A percentile compares a stretch with the other conserved stretches of the same genome.
Conservation (phyloP, 805 yeast species). For the Starmera amethionina region DNA sequence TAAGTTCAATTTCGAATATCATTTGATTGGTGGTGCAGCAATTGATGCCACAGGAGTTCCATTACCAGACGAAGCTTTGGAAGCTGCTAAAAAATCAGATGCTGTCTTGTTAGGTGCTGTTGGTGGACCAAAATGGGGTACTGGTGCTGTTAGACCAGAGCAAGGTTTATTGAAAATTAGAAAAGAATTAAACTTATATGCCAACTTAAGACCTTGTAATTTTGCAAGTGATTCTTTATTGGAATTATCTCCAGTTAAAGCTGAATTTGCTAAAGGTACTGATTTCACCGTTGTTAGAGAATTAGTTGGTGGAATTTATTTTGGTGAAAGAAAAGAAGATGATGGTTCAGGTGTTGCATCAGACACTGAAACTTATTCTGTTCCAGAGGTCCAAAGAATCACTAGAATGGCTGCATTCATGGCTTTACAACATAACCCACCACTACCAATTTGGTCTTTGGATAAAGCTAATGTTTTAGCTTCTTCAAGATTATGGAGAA, state of each 20-base stretch:
- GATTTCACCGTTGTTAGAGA: slow-evolving; percentile 92
- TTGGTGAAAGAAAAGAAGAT: slow-evolving; percentile 92
- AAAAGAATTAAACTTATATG: slow-evolving; percentile 88
- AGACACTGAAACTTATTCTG: slow-evolving; percentile 90
- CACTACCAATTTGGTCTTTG: slow-evolving; percentile 89
- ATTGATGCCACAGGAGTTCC: slow-evolving; percentile 95
- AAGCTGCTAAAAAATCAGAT: slow-evolving; percentile 76
- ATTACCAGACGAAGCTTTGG: slow-evolving; percentile 74
- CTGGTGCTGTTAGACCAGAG: slow-evolving; percentile 93
- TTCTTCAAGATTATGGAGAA: slow-evolving; percentile 93
- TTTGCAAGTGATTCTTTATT: slow-evolving; percentile 80
- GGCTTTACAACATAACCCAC: slow-evolving; percentile 90
- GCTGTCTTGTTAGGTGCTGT: slow-evolving; percentile 98
- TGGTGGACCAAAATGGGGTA: slow-evolving; percentile 99
- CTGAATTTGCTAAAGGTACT: slow-evolving; percentile 81
- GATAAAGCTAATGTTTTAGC: slow-evolving; percentile 98
- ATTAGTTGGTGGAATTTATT: slow-evolving; percentile 95
- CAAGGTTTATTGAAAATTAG: slow-evolving; percentile 92
- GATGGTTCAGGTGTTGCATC: slow-evolving; percentile 79
- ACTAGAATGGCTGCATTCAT: slow-evolving; percentile 97
- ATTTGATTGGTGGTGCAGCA: slow-evolving; percentile 96
- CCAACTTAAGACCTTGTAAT: slow-evolving; percentile 94
- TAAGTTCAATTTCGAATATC: slow-evolving; percentile 69
- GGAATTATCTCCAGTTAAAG: slow-evolving; percentile 79
- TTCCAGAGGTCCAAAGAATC: slow-evolving; percentile 88